Evolutionary conservation across 306 rosid species (phyloP).

Genomic region (Geum urbanum): DNA sequence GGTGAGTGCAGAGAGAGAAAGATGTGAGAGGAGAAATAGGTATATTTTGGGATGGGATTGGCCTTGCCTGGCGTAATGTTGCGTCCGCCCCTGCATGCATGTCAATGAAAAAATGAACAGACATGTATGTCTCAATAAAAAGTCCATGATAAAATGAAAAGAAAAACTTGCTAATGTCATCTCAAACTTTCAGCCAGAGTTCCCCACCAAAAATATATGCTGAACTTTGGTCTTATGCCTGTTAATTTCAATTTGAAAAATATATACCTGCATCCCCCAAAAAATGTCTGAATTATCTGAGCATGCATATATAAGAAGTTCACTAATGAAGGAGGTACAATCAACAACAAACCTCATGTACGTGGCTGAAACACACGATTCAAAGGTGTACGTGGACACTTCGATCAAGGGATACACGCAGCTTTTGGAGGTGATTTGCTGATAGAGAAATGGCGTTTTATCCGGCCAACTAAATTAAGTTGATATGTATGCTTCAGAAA

Average conservation of each 20-base stretch:
- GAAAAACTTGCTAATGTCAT: slow-evolving; percentile 68
- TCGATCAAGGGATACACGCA: slow-evolving; percentile 72
- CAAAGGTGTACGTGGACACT: slow-evolving; percentile 66
- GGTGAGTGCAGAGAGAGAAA: too few species aligned
- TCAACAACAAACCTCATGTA: slow-evolving; percentile 68
- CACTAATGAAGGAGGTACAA: slow-evolving; percentile 23
- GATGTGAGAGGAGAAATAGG: too few species aligned
- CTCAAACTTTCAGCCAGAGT: slow-evolving; percentile 77
- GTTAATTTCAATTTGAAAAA: slow-evolving; percentile 78
- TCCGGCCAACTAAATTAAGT: slow-evolving; percentile 72
- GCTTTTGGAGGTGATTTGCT: slow-evolving; percentile 93
- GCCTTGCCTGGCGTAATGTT: too few species aligned
- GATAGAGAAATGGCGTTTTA: slow-evolving; percentile 53
- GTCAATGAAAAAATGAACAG: too few species aligned
- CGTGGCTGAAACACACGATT: slow-evolving; percentile 75
- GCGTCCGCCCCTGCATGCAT: too few species aligned
- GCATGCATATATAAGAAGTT: slow-evolving; percentile 1
- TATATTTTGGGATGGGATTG: too few species aligned
- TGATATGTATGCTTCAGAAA: not conserved
- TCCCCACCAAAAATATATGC: slow-evolving; percentile 78
- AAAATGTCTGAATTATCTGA: slow-evolving; percentile 33
- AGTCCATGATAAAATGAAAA: not conserved
- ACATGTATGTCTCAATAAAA: not conserved
- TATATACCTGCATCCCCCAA: too few species aligned
- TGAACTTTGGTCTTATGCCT: slow-evolving; percentile 75